Evolutionary conservation across 306 rosid species (phyloP), one percentile per base, ranked within the genome.

Genomic region (Fagus crenata): DNA sequence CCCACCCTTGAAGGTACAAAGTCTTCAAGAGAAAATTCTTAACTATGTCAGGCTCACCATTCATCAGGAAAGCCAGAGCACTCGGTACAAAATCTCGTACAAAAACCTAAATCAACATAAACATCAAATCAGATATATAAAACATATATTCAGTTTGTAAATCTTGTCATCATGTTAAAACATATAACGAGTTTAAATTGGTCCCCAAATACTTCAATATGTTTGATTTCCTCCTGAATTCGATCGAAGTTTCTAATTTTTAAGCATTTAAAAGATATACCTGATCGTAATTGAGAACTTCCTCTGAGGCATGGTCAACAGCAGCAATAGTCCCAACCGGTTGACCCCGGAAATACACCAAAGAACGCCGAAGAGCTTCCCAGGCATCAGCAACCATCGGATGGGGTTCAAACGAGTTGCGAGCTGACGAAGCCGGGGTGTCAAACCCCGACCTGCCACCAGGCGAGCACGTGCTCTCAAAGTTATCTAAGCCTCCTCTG

Each of bases 381-480:
- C 97, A 93, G 35, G 97, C 97, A 79, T 93, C 96, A 5, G 96
- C 97, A 14, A 93, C 90, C 96, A 93, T 93, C 0, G 97, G 97
- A 36, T 90, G 97, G 39, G 97, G 97, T 88, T 93, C 97, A n/a
- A 93, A 93, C 0, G 97, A 93, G 86, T 89, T 86, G 53, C 93
- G 93, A 17, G 92, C 60, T 6, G 97, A 90, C 0, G 97, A 93
- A 49, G 86, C 91, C 3, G 97, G 97, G 0, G 96, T 90, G 68
- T 93, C 81, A 37, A 83, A 90, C 31, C 97, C 97, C 33, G 97
- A 93, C 85, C 97, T 87, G 71, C 81, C 92, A 0, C 92, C 96
- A 0, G 97, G 93, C 0, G 97, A 93, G 82, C 59, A 89, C 61
- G 77, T 81, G 69, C 77, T 78, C 18, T 93, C 97, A n/a, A 79